Evolutionary conservation across 805 yeast genomes (phyloP), one percentile per base, ranked within the genome.

Genomic region (Cephaloascus albidus): DNA sequence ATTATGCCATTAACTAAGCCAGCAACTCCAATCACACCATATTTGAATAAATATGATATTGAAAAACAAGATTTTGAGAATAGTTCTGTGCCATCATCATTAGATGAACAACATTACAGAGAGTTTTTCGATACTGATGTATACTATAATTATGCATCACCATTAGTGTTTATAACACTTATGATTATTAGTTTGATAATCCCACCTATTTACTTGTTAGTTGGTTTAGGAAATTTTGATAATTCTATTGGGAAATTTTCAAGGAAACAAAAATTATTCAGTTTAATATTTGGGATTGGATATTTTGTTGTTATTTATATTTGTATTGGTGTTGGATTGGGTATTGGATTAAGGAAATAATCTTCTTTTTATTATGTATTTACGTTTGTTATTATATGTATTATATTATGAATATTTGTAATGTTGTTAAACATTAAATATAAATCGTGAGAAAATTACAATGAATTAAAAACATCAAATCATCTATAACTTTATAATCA

Each of bases 61-160:
- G 28, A 23, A 12, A 23, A 23, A 23, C 28, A 23, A 12, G 10
- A 6, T 8, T 8, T 23, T 8, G 6, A 23, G 6, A 23, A 8
- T 12, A 23, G 12, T 23, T 23, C 33, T 14, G 10, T 10, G 10
- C 33, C 33, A n/a, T 31, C 33, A 8, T 31, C 33, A 6, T 14
- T 14, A n/a, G 15, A 31, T 15, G 33, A 31, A 16, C 6, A 31
- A n/a, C 33, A 31, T 31, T n/a, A 31, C 33, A 31, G 14, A n/a
- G 33, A n/a, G 33, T 31, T 31, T 31, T 31, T 31, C 18, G 33
- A 31, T 31, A 31, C 33, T 31, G 33, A 31, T 31, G 8, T n/a
- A 8, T 31, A 31, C 18, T 31, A 31, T 31, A 31, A 31, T n/a
- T 31, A 31, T 31, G 33, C 33, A n/a, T n/a, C 10, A 8, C 33